Base-by-base conservation (phyloP, 495 filamentous ascomycete genomes). In the Cairneyella variabilis region DNA sequence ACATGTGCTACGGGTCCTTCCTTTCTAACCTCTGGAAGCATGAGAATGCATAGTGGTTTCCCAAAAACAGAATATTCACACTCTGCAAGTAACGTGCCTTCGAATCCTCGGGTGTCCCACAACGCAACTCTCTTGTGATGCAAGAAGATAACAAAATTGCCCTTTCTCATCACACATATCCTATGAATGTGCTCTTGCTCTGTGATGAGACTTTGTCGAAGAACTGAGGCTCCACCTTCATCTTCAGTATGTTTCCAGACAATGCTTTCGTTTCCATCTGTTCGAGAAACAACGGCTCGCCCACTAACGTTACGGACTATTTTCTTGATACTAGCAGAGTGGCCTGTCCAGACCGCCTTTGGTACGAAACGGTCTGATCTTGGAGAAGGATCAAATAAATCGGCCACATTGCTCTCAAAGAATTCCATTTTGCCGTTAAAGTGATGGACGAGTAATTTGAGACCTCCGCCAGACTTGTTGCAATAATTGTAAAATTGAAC, bases 361-460 rank as follows among this genome's bases (percentile, higher is more conserved):
- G 75, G 69, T 12, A 66, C 58, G 17, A 95, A 67, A 7, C 90
- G 79, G 44, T 78, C 75, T n/a, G 71, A 67, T 27, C 82, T 81
- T 16, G 85, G 79, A 10, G 83, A 80, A 8, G 87, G 86, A 68
- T 93, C 93, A 53, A 97, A 88, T 12, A 97, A 70, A 39, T 83
- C 74, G 57, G 95, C 89, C 18, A 96, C 72, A 51, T 83, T 83
- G 51, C 82, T 85, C 54, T 90, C 80, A 64, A 88, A 89, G 73
- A 90, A 89, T 56, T 86, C 82, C 52, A 97, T 80, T 39, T 79
- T 79, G 42, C 92, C 91, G 55, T 95, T 89, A 60, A 96, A 96
- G 59, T 85, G 82, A 64, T 97, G 91, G 12, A 89, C 73, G 7
- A 99, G 71, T n/a, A 97, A 64, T 37, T 83, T 83, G 30, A 97